A percentile compares a stretch with the other conserved stretches of the same genome.
Evolutionary conservation across 169 alveolate species (phyloP).

Genomic region (Plasmodium cynomolgi): DNA sequence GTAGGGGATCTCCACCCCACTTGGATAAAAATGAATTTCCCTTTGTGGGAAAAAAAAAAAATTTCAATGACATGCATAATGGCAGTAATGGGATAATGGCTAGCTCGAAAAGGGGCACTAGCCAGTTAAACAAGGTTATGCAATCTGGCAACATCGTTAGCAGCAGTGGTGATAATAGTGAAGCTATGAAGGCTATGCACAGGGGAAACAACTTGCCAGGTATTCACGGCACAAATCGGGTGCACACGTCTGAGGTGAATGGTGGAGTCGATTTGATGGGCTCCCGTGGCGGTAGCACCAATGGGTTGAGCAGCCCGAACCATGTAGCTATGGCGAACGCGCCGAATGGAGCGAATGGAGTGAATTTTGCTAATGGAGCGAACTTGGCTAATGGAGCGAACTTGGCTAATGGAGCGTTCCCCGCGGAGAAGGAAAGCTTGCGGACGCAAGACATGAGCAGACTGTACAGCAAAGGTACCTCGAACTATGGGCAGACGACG

Average conservation of each 20-base stretch:
- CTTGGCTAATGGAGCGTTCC: neutral
- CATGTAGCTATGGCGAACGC: neutral
- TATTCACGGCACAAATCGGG: neutral
- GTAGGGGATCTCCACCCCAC: neutral
- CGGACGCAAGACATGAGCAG: neutral
- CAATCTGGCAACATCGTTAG: conserved; percentile 7
- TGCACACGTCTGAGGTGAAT: conserved; percentile 5
- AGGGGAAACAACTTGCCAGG: conserved; percentile 14
- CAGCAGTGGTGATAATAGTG: conserved; percentile 12
- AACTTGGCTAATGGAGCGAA: neutral
- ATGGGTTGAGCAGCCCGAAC: neutral
- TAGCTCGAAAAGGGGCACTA: neutral
- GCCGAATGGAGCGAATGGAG: neutral
- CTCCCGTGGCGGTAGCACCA: neutral
- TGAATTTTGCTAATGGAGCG: neutral
- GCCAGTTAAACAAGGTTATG: conserved; percentile 1
- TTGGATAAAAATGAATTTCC: neutral
- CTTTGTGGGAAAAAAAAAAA: neutral
- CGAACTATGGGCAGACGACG: neutral
- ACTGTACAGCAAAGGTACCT: neutral
- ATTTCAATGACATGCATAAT: neutral
- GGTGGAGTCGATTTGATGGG: neutral
- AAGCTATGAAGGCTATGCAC: conserved; percentile 17
- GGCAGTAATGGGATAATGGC: neutral
- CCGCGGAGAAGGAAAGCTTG: neutral